Evolutionary conservation across 2,329 filamentous ascomycete genomes (phyloP), one percentile per base, ranked within the genome.

Genomic region (Monosporascus sp.): DNA sequence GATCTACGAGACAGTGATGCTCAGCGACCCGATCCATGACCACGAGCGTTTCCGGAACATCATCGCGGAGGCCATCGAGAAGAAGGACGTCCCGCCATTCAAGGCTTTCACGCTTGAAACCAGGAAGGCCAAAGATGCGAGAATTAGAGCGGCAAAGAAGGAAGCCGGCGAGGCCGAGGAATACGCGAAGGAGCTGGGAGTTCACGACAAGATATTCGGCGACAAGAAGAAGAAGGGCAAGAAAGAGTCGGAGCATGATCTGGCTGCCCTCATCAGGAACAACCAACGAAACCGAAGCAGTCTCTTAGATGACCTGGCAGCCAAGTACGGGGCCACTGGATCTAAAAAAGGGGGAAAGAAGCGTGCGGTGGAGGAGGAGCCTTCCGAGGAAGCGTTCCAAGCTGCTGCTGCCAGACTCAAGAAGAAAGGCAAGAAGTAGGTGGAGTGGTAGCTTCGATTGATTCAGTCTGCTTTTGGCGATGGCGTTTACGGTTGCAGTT

Each of bases 1-100:
- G 18, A 73, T 99, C 1, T 97, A 95, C 70, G 83, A 91, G 66
- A 75, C 76, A 0, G 87, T 99, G 41, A 96, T 99, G 85, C 78
- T 97, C 45, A 95, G 90, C 61, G 81, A 93, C 64, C 85, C 91
- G 9, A 66, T 90, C 2, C 84, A 88, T 51, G 94, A 99, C 60
- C 94, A 99, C 61, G 85, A 88, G 51, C 80, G 94, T 8, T 97
- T 96, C 72, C 81, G 90, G 15, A 71, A 66, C 17, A 89, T 96
- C 45, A 90, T 99, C 51, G 83, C 96, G 64, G 77, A 83, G 37
- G 94, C 91, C 3, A 94, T 99, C 63, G 75, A 78, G 37, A 77
- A 74, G 4, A 82, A 83, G 1, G 82, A 89, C 38, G 86, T 95
- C 0, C 71, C 84, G 44, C 74, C 75, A 0, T 92, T 84, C 68